These are phyloP conservation scores for Thelonectria rubi DNA, from an alignment of 2,329 filamentous ascomycete genomes.

Conservation along the genomic window DNA sequence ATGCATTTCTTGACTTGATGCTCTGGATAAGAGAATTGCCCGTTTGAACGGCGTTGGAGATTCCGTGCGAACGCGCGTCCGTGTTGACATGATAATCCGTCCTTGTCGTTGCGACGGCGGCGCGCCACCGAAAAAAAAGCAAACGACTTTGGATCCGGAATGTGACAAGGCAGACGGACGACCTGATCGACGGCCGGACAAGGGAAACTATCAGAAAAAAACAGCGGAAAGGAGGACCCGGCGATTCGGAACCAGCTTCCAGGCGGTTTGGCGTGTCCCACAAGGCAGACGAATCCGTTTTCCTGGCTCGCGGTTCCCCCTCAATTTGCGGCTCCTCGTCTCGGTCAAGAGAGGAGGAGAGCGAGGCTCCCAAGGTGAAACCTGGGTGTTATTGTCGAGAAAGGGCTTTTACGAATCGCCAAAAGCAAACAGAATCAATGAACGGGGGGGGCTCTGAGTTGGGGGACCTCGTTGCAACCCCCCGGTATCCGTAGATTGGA, in stretches of 20 bases:
- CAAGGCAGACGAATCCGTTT: neutral
- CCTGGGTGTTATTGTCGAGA: too few relatives aligned
- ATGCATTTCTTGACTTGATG: neutral
- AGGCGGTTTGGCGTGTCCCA: conserved; percentile 4
- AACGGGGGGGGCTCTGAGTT: too few relatives aligned
- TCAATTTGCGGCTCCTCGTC: neutral
- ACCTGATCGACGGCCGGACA: neutral
- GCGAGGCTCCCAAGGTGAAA: neutral
- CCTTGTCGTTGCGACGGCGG: too few relatives aligned
- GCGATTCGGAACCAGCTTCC: neutral
- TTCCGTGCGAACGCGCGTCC: neutral
- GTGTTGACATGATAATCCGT: neutral
- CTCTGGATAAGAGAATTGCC: conserved; percentile 19
- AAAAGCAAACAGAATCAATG: neutral
- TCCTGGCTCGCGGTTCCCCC: neutral
- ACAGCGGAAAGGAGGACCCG: neutral
- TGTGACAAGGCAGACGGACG: too few relatives aligned
- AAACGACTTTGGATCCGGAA: too few relatives aligned
- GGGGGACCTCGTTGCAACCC: neutral
- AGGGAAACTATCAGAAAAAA: neutral
- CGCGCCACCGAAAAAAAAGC: too few relatives aligned
- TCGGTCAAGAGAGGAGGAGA: neutral
- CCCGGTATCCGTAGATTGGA: neutral
- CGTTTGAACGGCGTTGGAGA: neutral
- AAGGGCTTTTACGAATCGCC: too few relatives aligned